These are phyloP conservation scores for Diddensiella santjacobensis DNA, from an alignment of 805 yeast genomes.

Conservation along the genomic window DNA sequence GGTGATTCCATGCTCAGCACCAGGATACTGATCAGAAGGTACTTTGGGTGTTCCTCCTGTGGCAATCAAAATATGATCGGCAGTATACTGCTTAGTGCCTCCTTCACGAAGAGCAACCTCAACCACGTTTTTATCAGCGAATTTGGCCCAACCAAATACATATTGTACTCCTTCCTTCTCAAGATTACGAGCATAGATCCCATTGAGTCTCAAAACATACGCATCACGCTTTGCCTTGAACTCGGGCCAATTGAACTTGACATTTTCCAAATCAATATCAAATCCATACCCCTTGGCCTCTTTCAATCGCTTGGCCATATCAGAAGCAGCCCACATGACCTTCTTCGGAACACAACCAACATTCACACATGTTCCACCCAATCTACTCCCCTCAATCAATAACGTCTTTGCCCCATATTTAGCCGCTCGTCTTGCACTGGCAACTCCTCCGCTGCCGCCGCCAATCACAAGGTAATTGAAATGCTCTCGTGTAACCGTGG, in stretches of 20 bases:
- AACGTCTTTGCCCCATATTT: constrained; percentile 82
- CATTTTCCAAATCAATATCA: constrained; percentile 49
- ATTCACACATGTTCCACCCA: constrained; percentile 99
- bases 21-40: constrained; percentile 65
- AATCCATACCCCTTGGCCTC: constrained; percentile 86
- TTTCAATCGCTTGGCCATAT: constrained; percentile 68
- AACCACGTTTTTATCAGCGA: constrained; percentile 56
- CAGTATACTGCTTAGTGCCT: constrained; percentile 55
- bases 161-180: constrained; percentile 85
- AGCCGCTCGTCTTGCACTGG: constrained; percentile 97
- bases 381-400: constrained; percentile 68
- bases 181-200: constrained; percentile 86
- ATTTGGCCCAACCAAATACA: constrained; percentile 81
- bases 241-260: constrained; percentile 73
- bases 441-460: constrained; percentile 99
- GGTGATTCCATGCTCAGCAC: constrained; percentile 76
- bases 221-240: constrained; percentile 91
- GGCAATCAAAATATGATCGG: constrained; percentile 81
- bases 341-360: constrained; percentile 99
- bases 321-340: constrained; percentile 98
- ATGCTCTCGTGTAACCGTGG: constrained; percentile 43
- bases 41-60: constrained; percentile 85
- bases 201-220: constrained; percentile 80
- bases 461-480: constrained; percentile 94
- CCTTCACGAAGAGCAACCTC: constrained; percentile 72